Conservation (phyloP, 495 filamentous ascomycete species). For the Diplogelasinospora grovesii region DNA sequence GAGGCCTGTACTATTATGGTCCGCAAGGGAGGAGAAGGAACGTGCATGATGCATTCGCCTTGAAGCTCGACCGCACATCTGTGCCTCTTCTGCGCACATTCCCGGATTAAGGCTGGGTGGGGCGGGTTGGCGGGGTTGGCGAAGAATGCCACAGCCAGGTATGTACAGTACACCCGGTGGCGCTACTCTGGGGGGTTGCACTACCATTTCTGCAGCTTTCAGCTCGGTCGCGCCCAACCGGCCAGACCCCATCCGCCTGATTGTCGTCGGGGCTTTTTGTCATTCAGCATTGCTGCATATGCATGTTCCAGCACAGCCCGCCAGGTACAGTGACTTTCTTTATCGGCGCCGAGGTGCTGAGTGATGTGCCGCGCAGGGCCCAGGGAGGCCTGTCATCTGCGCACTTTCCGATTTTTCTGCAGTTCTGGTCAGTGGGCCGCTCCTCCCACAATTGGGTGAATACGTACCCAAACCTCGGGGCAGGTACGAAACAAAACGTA, state of each 20-base stretch:
- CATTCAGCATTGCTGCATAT: conserved; percentile 33
- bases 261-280: conserved; percentile 22
- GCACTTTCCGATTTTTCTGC: no score
- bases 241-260: conserved; percentile 30
- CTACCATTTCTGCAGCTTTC: conserved; percentile 41
- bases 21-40: no score
- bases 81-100: neutral
- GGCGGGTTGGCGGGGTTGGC: neutral
- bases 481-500: no score
- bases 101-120: neutral
- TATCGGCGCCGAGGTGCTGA: conserved; percentile 4
- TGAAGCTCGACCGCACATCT: no score
- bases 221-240: conserved; percentile 34
- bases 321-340: conserved; percentile 9
- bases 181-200: conserved; percentile 36
- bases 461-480: no score
- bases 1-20: no score
- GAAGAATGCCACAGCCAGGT: neutral
- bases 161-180: conserved; percentile 20
- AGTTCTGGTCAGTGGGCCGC: no score
- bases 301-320: conserved; percentile 42
- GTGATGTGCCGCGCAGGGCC: conserved; percentile 12
- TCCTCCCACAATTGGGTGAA: no score
- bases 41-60: no score
- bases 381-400: no score